Base-by-base conservation (phyloP, 2,329 filamentous ascomycete genomes). In the Hypocreales sp. region DNA sequence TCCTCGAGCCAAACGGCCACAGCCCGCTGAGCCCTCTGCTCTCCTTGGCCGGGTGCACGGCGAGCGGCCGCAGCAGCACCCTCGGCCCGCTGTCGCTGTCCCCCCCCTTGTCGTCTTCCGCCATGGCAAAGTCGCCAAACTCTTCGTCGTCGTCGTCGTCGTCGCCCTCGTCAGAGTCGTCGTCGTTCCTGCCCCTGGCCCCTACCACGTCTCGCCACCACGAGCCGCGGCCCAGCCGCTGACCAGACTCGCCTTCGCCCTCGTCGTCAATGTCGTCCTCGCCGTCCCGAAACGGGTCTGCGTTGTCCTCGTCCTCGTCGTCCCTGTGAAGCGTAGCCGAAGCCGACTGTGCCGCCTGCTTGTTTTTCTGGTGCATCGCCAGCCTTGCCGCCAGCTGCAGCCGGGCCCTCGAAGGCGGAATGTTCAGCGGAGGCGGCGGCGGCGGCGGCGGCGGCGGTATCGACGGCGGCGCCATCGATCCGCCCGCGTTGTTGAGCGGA, bases 301-400 rank as follows among this genome's bases (percentile, higher is more conserved):
- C 31, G 5, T 53, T 50, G 3, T 51, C 53, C 15, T 53, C 53
- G 15, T 60, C 59, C 7, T 54, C 47, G 4, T 48, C 48, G 9
- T 50, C 48, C 33, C 55, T 40, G 31, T 51, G 48, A 15, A 53
- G 38, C 2, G 53, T 53, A 2, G 61, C 42, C 2, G 54, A 56
- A 8, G 62, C 58, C 5, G 64, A 55, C 12, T 58, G 55, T 15
- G 59, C 52, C 5, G 61, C 54, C 14, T 58, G 55, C 24, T 53
- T 60, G 37, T 72, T 70, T 49, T 81, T 77, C 39, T 74, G 71
- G 38, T 82, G 79, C 53, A 79, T 70, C 3, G 81, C 71, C 43
- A 95, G 64, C 9, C 86, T 73, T 9, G 81, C 80, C n/a, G 84
- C 86, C n/a, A 95, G 68, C 50, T 92, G 83, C 30, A 83, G 66